Base-by-base conservation (phyloP, 768 basidiomycete species). In the Mycena sanguinolenta region DNA sequence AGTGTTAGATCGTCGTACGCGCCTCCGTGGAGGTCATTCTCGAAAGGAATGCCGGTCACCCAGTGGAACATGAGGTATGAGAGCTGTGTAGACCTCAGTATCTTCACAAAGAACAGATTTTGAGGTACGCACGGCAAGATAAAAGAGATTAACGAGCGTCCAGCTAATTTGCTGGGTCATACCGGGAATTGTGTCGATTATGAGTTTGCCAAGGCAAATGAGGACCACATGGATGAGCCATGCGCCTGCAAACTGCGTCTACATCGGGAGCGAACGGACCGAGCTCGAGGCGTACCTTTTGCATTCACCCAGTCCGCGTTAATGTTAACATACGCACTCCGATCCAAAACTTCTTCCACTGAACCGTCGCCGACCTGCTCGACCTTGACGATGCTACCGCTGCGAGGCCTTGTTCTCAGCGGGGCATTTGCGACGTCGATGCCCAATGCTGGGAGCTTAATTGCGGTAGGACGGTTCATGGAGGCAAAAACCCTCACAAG, bases 1-100 rank as follows among this genome's bases (percentile, higher is more conserved):
- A 99, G 84, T 0, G 98, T 99, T 57, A 99, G 88, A 75, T 98
- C 95, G 79, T 99, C 98, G 82, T 97, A 99, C 16, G 96, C 98
- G 27, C 98, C 98, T 14, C 92, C 92, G 75, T 95, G 93, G 52
- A 92, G 84, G 69, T 94, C 91, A 65, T 90, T 91, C 76, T 96
- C 92, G 80, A 99, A 99, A 10, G 97, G 97, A 50, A 97, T 96
- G 63, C 97, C 97, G 12, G 96, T 98, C 58, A 96, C 96, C 88
- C 95, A 95, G 79, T 99, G 97, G 85, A 99, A 99, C 94, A 99
- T 97, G 71, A 98, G 87, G 83, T 97, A 99, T 14, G 96, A 95
- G n/a, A 96, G 79, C 97, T 97, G 75, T 27, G 30, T 12, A 28
- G 38, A 72, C 44, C 19, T 42, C 28, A 44, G 21, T 39, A 44